These are phyloP conservation scores for Thelonectria olida DNA, from an alignment of 2,329 filamentous ascomycete species.

Conservation along the genomic window DNA sequence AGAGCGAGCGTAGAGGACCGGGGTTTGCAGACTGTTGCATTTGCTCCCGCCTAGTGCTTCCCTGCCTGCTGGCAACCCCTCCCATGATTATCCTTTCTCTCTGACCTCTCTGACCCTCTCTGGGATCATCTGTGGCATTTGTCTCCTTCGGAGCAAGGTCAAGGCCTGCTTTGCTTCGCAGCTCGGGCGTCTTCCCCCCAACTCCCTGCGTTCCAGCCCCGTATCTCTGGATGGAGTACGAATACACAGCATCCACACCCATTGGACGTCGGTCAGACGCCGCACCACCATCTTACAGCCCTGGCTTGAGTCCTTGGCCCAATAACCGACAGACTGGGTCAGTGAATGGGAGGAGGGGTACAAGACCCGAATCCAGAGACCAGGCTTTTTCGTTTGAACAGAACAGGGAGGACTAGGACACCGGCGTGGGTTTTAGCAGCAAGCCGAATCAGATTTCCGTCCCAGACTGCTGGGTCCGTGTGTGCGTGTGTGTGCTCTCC, in stretches of 20 bases:
- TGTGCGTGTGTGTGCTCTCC: too few species aligned
- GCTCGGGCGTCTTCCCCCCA: background rate
- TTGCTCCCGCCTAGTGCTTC: too few species aligned
- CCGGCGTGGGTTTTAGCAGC: constrained; percentile 32
- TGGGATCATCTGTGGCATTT: background rate
- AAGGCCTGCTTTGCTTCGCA: background rate
- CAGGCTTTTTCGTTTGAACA: constrained; percentile 2
- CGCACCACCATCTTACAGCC: background rate
- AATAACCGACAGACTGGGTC: constrained; percentile 22
- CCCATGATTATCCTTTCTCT: too few species aligned
- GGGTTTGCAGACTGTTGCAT: constrained; percentile 13
- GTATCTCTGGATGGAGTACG: constrained; percentile 2
- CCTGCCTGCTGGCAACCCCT: background rate
- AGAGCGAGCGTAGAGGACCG: background rate
- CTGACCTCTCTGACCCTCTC: background rate
- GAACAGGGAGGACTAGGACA: constrained; percentile 16
- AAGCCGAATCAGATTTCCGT: constrained; percentile 42
- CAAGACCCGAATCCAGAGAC: constrained; percentile 11
- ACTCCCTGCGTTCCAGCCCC: constrained; percentile 7
- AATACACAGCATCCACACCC: background rate
- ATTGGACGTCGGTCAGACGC: background rate
- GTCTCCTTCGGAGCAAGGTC: background rate
- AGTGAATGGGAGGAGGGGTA: constrained; percentile 6
- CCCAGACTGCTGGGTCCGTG: constrained; percentile 42
- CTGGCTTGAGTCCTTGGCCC: background rate